Evolutionary conservation across 225 moss, liverwort and hornwort genomes (phyloP), one percentile per base, ranked within the genome.

Genomic region (Bryoerythrophyllum caledonicum): DNA sequence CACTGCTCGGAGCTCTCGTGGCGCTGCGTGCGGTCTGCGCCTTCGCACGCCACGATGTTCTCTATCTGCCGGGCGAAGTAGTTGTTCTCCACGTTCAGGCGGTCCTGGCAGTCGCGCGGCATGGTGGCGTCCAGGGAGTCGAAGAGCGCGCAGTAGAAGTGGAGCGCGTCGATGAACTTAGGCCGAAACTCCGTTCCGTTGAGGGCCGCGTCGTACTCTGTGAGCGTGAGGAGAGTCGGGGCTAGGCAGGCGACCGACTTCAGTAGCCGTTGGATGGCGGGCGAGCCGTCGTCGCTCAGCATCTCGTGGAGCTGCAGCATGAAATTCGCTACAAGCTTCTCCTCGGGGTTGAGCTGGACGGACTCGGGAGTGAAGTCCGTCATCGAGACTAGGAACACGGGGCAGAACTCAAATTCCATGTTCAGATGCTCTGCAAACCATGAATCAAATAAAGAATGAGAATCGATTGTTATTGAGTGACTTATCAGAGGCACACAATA

Each of bases 61-160:
- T 85, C 87, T 9, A 93, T 91, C 68, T 93, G 91, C 9, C 75
- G 67, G 0, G 85, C 89, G 2, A 93, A 84, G 79, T 85, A 87
- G 71, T 78, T 66, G 77, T 76, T 89, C 78, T 93, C 93, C 30
- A 91, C 87, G n/a, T 73, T 89, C 53, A 88, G 30, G 35, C 93
- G 81, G 44, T 93, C 89, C 60, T 79, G 75, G 54, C 91, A 84
- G 35, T 93, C 89, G 0, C 89, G 77, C 25, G 89, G 78, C 82
- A 93, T 85, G 60, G 85, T 87, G 27, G 87, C 85, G 67, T 91
- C 91, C 68, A 93, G 66, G 10, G 90, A 81, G 49, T 93, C 89
- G 72, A 93, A 93, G 58, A 93, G 79, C 14, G 93, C 90, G 34
- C 87, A 85, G 43, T 91, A 93, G 76, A 91, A 90, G 59, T 87